phyloP scores from a whole-genome alignment of 352 stramenopile species.

The Halophytophthora batemanensis region DNA sequence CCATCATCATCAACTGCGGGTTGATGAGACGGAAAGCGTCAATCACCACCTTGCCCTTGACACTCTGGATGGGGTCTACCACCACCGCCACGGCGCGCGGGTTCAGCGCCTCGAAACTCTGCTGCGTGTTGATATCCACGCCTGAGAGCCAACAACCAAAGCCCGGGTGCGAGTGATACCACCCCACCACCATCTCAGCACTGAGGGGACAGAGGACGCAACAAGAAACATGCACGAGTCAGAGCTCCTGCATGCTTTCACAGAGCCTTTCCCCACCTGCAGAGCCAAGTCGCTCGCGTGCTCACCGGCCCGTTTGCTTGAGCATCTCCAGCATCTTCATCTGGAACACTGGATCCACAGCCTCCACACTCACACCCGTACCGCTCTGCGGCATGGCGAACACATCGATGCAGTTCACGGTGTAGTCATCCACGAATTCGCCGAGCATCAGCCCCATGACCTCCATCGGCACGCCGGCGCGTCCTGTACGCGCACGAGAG shows the following conservation, averaged over 20 bases:
- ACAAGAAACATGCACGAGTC: neutral
- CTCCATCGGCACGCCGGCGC: constrained; percentile 99
- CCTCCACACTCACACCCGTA: constrained; percentile 95
- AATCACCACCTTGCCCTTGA: constrained; percentile 99
- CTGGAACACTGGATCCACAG: constrained; percentile 99
- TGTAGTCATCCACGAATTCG: constrained; percentile 99
- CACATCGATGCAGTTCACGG: constrained; percentile 99
- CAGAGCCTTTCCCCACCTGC: neutral
- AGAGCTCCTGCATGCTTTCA: too few species aligned
- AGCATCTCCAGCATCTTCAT: constrained; percentile 99
- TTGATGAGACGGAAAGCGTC: constrained; percentile 99
- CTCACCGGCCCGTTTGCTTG: constrained; percentile 95
- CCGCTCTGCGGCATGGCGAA: constrained; percentile 99
- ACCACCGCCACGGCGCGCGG: constrained; percentile 96
- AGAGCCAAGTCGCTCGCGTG: too few species aligned
- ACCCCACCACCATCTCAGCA: constrained; percentile 94
- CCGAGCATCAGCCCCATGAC: constrained; percentile 99
- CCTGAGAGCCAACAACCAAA: constrained; percentile 99
- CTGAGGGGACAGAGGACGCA: constrained; percentile 17
- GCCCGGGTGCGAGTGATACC: constrained; percentile 99
- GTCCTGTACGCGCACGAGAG: constrained; percentile 34
- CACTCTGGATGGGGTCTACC: constrained; percentile 99
- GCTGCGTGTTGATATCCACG: constrained; percentile 99
- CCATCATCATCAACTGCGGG: constrained; percentile 98
- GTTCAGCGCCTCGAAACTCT: constrained; percentile 99